Base-by-base conservation (phyloP, 108 stramenopile genomes). In the Mediolabrus comicus region DNA sequence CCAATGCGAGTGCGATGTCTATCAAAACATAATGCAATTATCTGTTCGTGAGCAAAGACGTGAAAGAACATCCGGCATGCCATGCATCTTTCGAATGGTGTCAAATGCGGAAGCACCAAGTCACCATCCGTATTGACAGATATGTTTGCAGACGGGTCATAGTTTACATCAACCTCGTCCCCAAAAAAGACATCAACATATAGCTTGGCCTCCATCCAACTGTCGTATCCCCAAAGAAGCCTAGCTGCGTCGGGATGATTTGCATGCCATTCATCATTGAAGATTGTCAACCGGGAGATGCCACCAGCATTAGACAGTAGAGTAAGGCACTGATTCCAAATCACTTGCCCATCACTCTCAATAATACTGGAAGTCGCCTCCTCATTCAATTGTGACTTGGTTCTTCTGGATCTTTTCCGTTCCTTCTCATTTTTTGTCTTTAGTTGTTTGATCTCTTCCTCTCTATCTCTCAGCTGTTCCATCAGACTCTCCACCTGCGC, bases 171-270 rank as follows among this genome's bases (percentile, higher is more conserved):
- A 3, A 62, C 62, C 25, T 62, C 41, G 3, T 26, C 62, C 16
- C 32, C 26, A 2, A 64, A 65, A 13, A 27, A 62, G 3, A 17
- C 53, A 41, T 56, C 28, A 1, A 72, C 62, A 26, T 64, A 63
- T 34, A 54, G 36, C 54, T 72, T 72, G 3, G 65, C 31, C 35
- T 67, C 65, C 6, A 4, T 26, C 66, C 65, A 74, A 57, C 29
- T 67, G 3, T 41, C 8, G 46, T 59, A 74, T 16, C 73, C 73
- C 34, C 53, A 67, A 3, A 74, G 56, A 0, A 58, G 46, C 11
- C 59, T 59, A 8, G 73, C 73, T 5, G 73, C 73, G 34, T 59
- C 34, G 14, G 66, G 43, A 31, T 74, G 65, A 8, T 74, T 67
- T 5, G 25, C 19, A 43, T 74, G 73, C 73, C 73, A 74, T 12